Percentiles rank a stretch among this genome's conserved stretches.
Conservation (phyloP, 2,329 filamentous ascomycete genomes). For the Sporothrix humicola region DNA sequence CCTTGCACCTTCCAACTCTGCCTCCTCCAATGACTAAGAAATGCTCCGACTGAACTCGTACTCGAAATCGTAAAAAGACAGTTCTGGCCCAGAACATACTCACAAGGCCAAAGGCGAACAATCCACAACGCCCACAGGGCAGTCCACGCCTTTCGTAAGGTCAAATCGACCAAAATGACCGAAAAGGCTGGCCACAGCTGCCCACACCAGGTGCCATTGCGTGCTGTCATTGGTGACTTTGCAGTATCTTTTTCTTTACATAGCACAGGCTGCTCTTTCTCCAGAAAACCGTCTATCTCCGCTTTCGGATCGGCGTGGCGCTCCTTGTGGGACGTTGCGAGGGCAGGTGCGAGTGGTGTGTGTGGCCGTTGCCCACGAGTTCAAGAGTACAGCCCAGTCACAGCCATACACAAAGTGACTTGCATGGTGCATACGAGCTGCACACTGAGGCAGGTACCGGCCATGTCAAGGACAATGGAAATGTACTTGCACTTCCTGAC, state of each 20-base stretch:
- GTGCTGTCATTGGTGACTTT: conserved; percentile 23
- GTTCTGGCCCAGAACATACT: conserved; percentile 11
- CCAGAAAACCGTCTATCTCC: conserved; percentile 21
- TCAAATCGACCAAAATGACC: neutral
- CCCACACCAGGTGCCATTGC: conserved; percentile 5
- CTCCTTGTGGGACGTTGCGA: neutral
- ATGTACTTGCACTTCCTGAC: neutral
- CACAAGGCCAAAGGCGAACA: neutral
- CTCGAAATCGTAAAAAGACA: neutral
- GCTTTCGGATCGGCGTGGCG: conserved; percentile 33
- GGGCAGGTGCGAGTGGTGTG: neutral
- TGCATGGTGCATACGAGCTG: neutral
- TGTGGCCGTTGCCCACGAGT: neutral
- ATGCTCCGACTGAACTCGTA: neutral
- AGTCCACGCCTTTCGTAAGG: neutral
- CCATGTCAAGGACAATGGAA: neutral
- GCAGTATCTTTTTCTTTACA: neutral
- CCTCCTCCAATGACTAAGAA: conserved; percentile 19
- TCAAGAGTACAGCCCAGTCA: neutral
- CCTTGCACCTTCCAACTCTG: neutral
- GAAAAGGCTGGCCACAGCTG: conserved; percentile 6
- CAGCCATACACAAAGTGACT: conserved; percentile 25
- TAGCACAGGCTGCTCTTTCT: neutral
- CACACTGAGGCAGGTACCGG: conserved; percentile 13
- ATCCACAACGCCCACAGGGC: neutral